Percentiles rank a stretch among this genome's conserved stretches.
Evolutionary conservation across 2,329 filamentous ascomycete species (phyloP).

Genomic region (Bimuria novae-zelandiae): DNA sequence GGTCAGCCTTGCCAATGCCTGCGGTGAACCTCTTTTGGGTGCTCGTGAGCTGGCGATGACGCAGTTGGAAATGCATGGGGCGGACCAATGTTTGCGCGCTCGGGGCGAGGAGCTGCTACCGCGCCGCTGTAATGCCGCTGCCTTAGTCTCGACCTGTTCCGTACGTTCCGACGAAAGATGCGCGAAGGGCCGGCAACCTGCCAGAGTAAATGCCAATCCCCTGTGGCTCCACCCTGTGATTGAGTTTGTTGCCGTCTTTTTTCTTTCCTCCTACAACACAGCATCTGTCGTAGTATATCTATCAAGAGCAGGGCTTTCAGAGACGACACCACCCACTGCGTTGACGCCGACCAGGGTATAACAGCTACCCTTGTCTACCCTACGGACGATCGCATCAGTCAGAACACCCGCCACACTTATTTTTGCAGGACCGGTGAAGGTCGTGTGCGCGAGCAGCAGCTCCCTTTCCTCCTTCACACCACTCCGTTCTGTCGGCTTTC

Average conservation of each 20-base stretch:
- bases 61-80: background rate
- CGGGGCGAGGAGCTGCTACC: background rate
- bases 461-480: background rate
- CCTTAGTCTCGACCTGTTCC: background rate
- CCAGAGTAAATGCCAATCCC: background rate
- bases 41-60: background rate
- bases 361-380: slow-evolving; percentile 12
- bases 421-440: background rate
- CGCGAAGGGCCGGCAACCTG: background rate
- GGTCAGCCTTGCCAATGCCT: too few species aligned
- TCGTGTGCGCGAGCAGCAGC: background rate
- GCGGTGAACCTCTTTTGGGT: background rate
- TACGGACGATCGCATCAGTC: background rate
- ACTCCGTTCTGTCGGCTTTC: background rate
- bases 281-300: background rate
- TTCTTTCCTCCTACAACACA: background rate
- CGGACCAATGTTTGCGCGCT: background rate
- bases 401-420: background rate
- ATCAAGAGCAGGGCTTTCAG: background rate
- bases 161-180: background rate
- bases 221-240: background rate
- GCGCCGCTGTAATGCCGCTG: background rate
- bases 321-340: slow-evolving; percentile 2
- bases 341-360: background rate
- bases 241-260: background rate